Evolutionary conservation across 2,329 filamentous ascomycete genomes (phyloP).

Genomic region (Sporothrix variecibatus): DNA sequence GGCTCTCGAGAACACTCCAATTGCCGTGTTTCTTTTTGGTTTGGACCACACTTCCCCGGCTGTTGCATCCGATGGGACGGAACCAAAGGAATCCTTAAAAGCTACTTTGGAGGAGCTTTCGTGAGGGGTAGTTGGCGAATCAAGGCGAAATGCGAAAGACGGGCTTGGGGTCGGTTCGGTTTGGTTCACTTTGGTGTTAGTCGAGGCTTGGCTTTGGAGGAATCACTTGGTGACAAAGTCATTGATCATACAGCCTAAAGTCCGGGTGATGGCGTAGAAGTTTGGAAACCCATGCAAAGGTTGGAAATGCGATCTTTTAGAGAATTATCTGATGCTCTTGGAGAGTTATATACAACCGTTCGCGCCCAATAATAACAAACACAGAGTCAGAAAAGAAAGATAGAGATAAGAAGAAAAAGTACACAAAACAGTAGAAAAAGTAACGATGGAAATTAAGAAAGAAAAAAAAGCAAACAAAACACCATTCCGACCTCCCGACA

Average conservation of each 20-base stretch:
- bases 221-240: neutral
- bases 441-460: neutral
- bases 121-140: slow-evolving; percentile 1
- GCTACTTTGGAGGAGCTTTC: neutral
- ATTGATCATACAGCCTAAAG: neutral
- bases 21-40: neutral
- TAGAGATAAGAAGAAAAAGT: neutral
- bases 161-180: slow-evolving; percentile 1
- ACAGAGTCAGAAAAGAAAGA: neutral
- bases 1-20: neutral
- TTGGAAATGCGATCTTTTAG: neutral
- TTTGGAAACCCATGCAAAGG: neutral
- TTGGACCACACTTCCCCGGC: neutral
- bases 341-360: neutral
- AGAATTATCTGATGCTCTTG: neutral
- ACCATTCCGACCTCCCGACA: neutral
- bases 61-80: slow-evolving; percentile 22
- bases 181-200: neutral
- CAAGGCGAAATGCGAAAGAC: neutral
- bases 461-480: neutral
- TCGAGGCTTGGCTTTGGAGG: neutral
- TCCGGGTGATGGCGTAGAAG: too few relatives aligned
- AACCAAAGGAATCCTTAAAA: neutral
- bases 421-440: neutral
- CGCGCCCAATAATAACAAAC: neutral